Evolutionary conservation across 2,329 filamentous ascomycete species (phyloP).

Genomic region (Parastagonospora nodorum): DNA sequence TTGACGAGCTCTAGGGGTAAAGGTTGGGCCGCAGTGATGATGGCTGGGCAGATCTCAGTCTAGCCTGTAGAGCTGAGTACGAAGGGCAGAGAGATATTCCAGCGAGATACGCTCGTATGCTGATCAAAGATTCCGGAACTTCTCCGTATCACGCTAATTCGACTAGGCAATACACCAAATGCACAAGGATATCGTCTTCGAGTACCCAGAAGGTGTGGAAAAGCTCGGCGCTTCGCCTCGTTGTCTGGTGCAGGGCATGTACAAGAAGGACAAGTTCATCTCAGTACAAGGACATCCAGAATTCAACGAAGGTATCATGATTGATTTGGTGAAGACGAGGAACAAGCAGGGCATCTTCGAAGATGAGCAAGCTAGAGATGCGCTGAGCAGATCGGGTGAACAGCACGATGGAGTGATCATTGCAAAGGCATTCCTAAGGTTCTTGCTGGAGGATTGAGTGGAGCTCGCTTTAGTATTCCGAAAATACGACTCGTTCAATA

Average conservation of each 20-base stretch:
- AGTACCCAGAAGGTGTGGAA: constrained; percentile 65
- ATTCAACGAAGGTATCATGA: constrained; percentile 73
- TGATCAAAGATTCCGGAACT: constrained; percentile 3
- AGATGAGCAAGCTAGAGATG: constrained; percentile 71
- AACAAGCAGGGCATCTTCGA: constrained; percentile 70
- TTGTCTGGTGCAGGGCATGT: constrained; percentile 82
- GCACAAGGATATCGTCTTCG: constrained; percentile 77
- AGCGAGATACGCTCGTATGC: constrained; percentile 64
- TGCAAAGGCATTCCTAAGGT: constrained; percentile 74
- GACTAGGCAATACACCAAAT: constrained; percentile 76
- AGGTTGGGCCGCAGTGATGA: constrained; percentile 70
- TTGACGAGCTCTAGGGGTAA: constrained; percentile 70
- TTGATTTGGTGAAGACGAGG: constrained; percentile 68
- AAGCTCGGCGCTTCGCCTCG: constrained; percentile 67
- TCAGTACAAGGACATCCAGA: constrained; percentile 88
- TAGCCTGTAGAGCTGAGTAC: constrained; percentile 69
- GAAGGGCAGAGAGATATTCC: constrained; percentile 74
- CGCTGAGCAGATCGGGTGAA: constrained; percentile 66
- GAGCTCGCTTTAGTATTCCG: background rate
- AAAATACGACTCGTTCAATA: no score
- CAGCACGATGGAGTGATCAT: constrained; percentile 82
- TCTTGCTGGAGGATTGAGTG: constrained; percentile 64
- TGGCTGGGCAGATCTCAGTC: constrained; percentile 85
- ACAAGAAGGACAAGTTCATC: constrained; percentile 68
- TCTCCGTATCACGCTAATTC: constrained; percentile 1